Percentiles rank a stretch among this genome's conserved stretches.
Evolutionary conservation across 2,329 filamentous ascomycete genomes (phyloP).

Genomic region (Pseudopyrenochaeta lycopersici): DNA sequence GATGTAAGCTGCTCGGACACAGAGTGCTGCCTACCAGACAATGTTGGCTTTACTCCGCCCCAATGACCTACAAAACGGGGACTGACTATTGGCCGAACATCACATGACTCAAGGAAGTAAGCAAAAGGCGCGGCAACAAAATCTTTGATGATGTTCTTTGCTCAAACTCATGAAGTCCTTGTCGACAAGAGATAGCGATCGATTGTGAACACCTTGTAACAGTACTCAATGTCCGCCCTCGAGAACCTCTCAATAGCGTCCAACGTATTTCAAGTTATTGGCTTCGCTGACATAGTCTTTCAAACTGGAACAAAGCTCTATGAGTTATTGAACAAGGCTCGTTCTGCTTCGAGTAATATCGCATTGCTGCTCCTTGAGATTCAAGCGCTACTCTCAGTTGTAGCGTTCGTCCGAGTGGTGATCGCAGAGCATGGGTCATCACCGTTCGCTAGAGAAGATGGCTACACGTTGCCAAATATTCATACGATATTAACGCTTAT

Average conservation of each 20-base stretch:
- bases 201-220: too few relatives aligned
- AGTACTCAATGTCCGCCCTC: neutral
- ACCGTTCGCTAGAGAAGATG: constrained; percentile 6
- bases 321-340: constrained; percentile 10
- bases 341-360: constrained; percentile 5
- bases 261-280: constrained; percentile 7
- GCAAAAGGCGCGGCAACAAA: too few relatives aligned
- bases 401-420: constrained; percentile 4
- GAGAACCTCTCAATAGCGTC: constrained; percentile 3
- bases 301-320: constrained; percentile 4
- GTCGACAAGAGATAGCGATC: too few relatives aligned
- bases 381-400: constrained; percentile 8
- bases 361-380: constrained; percentile 7
- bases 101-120: too few relatives aligned
- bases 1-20: too few relatives aligned
- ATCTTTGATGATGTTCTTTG: too few relatives aligned
- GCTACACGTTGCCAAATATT: constrained; percentile 7
- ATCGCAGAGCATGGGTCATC: constrained; percentile 5
- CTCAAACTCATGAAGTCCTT: too few relatives aligned
- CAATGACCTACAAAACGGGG: too few relatives aligned
- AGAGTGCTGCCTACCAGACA: too few relatives aligned
- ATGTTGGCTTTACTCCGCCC: too few relatives aligned
- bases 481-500: constrained; percentile 7
- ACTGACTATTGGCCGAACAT: too few relatives aligned
- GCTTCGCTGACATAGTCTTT: constrained; percentile 9